Conservation (phyloP, 1,139 yeast species). For the Pneumocystis carinii region DNA sequence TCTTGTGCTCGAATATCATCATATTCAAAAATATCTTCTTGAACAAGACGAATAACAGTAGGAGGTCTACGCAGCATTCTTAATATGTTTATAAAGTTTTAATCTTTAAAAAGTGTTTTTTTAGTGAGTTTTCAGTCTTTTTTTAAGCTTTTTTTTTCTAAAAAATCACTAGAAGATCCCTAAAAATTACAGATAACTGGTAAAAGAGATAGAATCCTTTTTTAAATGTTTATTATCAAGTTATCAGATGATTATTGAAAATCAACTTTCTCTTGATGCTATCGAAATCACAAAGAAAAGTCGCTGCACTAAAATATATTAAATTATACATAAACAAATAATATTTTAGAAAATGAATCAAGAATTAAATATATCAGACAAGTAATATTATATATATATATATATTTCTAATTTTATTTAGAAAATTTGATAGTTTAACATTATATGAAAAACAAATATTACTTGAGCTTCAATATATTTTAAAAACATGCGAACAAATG, state of each 20-base stretch:
- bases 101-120: too few relatives aligned
- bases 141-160: too few relatives aligned
- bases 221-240: too few relatives aligned
- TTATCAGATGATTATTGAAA: too few relatives aligned
- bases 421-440: background rate
- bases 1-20: slow-evolving; percentile 1
- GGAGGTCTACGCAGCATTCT: background rate
- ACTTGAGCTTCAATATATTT: background rate
- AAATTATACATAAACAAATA: too few relatives aligned
- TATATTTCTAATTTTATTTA: background rate
- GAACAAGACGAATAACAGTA: background rate
- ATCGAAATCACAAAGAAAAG: background rate
- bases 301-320: too few relatives aligned
- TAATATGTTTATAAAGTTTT: background rate
- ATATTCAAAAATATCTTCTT: slow-evolving; percentile 1
- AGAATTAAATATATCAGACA: background rate
- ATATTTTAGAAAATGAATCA: background rate
- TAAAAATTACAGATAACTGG: too few relatives aligned
- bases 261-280: background rate
- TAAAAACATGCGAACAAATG: slow-evolving; percentile 3
- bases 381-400: background rate
- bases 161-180: too few relatives aligned
- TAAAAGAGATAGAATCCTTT: too few relatives aligned
- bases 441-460: background rate
- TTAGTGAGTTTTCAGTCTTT: too few relatives aligned